Base-by-base conservation (phyloP, 1,284 basidiomycete genomes). In the Ceratobasidium sp. region DNA sequence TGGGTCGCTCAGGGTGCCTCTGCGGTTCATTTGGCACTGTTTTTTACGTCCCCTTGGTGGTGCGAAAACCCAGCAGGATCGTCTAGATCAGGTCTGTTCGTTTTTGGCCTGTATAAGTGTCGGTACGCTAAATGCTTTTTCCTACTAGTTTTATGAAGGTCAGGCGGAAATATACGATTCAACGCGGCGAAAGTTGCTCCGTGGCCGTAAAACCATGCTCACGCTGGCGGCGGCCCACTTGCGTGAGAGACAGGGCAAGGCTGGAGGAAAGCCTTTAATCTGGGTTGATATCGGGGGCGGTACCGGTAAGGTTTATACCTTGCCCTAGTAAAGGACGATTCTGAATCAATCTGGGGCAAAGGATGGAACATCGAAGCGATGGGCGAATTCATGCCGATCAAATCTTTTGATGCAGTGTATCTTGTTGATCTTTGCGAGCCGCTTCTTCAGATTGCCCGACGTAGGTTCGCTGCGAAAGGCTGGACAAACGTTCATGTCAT, bases 241-340 rank as follows among this genome's bases (percentile, higher is more conserved):
- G 18, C 85, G 83, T 41, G 81, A 85, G 62, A 83, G 82, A 18
- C 79, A 78, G 30, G 76, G 83, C 26, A 32, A 32, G 4, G n/a
- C 83, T 26, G 83, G 84, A 0, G 76, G 80, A 0, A 84, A 86
- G 76, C 83, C 83, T 32, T 82, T 91, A 10, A 85, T 94, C 36
- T 94, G 92, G 92, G 85, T 93, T 36, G 92, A 93, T 79, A 88
- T 94, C 71, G 92, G 92, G 9, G 92, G 92, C 32, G 92, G 92
- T 41, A 93, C 92, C 10, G 90, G 89, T 85, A 65, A 72, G 77
- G 72, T 16, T 58, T 26, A 32, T 36, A 1, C 43, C 43, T 46
- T 26, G 4, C 34, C 26, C 30, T 61, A 28, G 18, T 72, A 32
- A 62, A 30, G 8, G n/a, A 30, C 36, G 26, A 45, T 14, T 5